Base-by-base conservation (phyloP, 208 protist species). In the Herpetomonas muscarum region DNA sequence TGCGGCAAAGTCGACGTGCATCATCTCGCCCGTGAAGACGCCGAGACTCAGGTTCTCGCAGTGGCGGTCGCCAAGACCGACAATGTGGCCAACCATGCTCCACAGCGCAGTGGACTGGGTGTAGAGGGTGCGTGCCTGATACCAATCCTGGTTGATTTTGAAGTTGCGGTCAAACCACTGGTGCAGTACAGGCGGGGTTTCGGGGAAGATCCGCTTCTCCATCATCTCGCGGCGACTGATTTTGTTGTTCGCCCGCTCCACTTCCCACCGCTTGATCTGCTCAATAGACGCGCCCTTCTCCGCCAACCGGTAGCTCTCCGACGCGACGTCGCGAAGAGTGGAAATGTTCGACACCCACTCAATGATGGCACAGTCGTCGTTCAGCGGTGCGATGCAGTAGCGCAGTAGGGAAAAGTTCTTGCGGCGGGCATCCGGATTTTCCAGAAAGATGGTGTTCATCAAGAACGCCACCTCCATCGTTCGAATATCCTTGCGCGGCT, bases 1-100 rank as follows among this genome's bases (percentile, higher is more conserved):
- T 62, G 89, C 97, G 1, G 84, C 91, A 68, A 99, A 98, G 79
- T 98, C 95, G 3, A 98, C 91, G 66, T 98, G 94, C 57, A 97
- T 73, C 50, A 92, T 24, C 49, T 97, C 91, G 5, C 94, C 97
- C 21, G 44, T 73, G 25, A 45, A 60, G 44, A 74, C 29, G 67
- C 98, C 90, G 19, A 99, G 41, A 66, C 98, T 87, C 36, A 99
- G 73, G 68, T 99, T 99, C 71, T 99, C 96, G 12, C 84, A 77
- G 80, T 98, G 85, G 30, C 96, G 76, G 58, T 98, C 96, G 12
- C 96, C 96, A 32, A 97, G 76, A 12, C 92, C 97, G 28, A 98
- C 85, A 55, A 98, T 80, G 70, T 96, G 96, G 2, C 97, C 97
- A 1, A 97, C 93, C 67, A 99, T 98, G 60, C 92, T 97, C 96